Conservation (phyloP, 768 basidiomycete genomes). For the Exidia glandulosa region DNA sequence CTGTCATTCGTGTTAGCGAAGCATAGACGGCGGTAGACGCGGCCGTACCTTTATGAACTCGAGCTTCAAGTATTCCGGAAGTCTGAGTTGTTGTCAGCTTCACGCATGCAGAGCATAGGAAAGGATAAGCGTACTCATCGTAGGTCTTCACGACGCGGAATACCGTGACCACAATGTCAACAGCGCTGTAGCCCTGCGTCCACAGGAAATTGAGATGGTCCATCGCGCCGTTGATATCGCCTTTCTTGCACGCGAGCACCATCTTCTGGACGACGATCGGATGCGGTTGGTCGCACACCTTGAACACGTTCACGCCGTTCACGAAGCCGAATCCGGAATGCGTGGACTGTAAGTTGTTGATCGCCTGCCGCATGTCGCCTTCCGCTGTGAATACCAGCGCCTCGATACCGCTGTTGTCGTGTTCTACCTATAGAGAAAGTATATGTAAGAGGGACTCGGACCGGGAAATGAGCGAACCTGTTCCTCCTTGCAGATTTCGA, state of each 20-base stretch:
- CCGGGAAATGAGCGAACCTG: constrained; percentile 43
- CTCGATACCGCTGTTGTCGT: constrained; percentile 88
- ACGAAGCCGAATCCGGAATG: constrained; percentile 91
- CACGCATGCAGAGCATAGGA: background rate
- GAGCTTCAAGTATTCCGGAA: constrained; percentile 88
- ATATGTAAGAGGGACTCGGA: background rate
- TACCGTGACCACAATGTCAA: constrained; percentile 92
- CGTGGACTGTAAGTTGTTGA: constrained; percentile 97
- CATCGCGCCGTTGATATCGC: constrained; percentile 77
- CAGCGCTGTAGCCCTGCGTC: constrained; percentile 92
- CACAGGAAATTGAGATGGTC: constrained; percentile 79
- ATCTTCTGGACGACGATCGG: constrained; percentile 79
- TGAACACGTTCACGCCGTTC: constrained; percentile 94
- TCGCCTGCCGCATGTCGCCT: constrained; percentile 99
- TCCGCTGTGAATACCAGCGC: constrained; percentile 97
- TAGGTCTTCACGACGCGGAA: constrained; percentile 93
- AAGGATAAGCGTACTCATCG: constrained; percentile 54
- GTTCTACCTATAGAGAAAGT: constrained; percentile 57
- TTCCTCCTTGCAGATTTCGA: constrained; percentile 92
- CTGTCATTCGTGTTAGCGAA: constrained; percentile 30
- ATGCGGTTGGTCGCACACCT: constrained; percentile 99
- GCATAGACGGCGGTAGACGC: background rate
- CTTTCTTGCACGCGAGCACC: constrained; percentile 73
- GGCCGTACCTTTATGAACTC: constrained; percentile 83
- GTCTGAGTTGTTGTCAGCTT: constrained; percentile 24